Conservation (phyloP, 208 protist genomes). For the Crithidia expoeki region DNA sequence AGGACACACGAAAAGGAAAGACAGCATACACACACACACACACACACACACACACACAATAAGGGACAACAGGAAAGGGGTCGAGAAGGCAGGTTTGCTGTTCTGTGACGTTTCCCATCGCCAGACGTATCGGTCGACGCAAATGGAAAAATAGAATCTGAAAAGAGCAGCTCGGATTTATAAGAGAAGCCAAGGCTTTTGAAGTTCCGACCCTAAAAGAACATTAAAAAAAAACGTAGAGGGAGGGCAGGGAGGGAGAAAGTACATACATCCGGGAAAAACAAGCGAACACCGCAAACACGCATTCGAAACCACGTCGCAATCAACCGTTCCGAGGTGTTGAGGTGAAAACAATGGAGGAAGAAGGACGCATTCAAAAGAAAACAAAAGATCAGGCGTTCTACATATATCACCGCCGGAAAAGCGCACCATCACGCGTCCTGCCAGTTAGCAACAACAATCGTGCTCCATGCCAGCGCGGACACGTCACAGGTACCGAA, state of each 20-base stretch:
- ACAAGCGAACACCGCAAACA: no score
- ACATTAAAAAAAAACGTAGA: neutral
- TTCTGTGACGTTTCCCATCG: no score
- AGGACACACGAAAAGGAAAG: neutral
- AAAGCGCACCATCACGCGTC: neutral
- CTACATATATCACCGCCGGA: no score
- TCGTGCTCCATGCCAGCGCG: no score
- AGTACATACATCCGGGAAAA: neutral
- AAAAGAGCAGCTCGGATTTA: no score
- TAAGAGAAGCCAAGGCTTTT: no score
- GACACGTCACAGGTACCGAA: neutral
- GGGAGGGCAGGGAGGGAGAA: neutral
- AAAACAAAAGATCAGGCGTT: neutral
- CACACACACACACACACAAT: constrained; percentile 2
- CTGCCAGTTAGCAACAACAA: neutral
- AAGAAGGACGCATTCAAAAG: neutral
- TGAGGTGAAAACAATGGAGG: neutral
- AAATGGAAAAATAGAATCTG: no score
- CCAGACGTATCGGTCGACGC: no score
- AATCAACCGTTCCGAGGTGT: neutral
- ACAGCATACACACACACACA: neutral
- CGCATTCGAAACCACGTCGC: neutral
- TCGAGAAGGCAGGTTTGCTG: no score
- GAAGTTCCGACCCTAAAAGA: no score
- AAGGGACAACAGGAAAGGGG: no score